phyloP scores from a whole-genome alignment of 108 stramenopile species.

The Cyclotella distinguenda region DNA sequence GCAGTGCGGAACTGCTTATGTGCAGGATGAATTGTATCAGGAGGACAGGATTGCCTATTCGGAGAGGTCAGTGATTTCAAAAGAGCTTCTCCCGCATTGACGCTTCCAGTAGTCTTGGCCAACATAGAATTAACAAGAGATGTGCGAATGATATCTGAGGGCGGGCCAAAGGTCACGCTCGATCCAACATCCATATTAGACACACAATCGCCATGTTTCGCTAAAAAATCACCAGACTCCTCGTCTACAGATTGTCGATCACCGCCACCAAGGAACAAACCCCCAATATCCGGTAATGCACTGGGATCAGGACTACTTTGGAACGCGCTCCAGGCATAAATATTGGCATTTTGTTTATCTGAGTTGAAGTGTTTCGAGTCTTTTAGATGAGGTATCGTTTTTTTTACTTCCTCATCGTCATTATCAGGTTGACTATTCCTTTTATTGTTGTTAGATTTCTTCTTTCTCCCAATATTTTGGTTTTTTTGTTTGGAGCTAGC shows the following conservation, averaged over 20 bases:
- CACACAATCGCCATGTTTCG: conserved; percentile 1
- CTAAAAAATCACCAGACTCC: not conserved
- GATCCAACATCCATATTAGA: conserved; percentile 1
- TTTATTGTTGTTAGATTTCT: conserved; percentile 31
- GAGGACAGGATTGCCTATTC: not conserved
- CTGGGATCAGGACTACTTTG: conserved; percentile 82
- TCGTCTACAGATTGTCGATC: not conserved
- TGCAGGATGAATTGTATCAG: not conserved
- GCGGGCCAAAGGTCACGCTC: conserved; percentile 1
- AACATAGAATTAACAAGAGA: conserved; percentile 31
- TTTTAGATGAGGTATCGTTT: conserved; percentile 2
- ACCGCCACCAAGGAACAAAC: conserved; percentile 21
- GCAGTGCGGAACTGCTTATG: conserved; percentile 21
- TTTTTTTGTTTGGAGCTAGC: too few species aligned
- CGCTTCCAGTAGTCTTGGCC: conserved; percentile 10
- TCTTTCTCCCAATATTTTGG: conserved; percentile 12
- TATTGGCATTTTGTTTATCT: conserved; percentile 22
- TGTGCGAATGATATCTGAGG: conserved; percentile 16
- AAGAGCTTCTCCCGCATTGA: conserved; percentile 27
- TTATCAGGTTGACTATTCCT: conserved; percentile 6
- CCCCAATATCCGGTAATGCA: conserved; percentile 53
- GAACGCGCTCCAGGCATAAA: conserved; percentile 85
- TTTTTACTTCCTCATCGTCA: not conserved
- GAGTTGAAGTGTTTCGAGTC: not conserved
- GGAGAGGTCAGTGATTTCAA: conserved; percentile 23